A percentile compares a stretch with the other conserved stretches of the same genome.
Conservation (phyloP, 805 yeast genomes). For the Candida yuanshanica region DNA sequence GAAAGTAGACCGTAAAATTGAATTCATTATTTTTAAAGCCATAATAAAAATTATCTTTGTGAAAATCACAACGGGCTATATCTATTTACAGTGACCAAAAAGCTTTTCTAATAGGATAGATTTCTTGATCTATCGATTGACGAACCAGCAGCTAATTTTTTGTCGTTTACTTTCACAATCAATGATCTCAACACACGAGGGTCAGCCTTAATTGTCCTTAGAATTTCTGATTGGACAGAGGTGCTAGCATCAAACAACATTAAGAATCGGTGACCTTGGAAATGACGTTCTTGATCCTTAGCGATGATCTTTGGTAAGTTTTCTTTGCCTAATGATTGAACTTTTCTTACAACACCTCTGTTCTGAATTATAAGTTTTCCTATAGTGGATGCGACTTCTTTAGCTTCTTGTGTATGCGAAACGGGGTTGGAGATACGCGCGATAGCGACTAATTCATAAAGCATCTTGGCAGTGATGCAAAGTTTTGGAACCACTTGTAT, state of each 20-base stretch:
- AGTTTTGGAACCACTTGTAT: too few species aligned
- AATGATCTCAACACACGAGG: constrained; percentile 86
- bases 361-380: constrained; percentile 80
- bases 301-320: constrained; percentile 76
- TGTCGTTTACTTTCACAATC: constrained; percentile 55
- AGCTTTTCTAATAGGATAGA: neutral
- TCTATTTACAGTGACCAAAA: neutral
- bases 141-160: constrained; percentile 48
- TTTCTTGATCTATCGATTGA: constrained; percentile 40
- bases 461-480: too few species aligned
- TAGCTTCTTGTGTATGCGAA: constrained; percentile 52
- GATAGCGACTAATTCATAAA: constrained; percentile 85
- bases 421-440: constrained; percentile 69
- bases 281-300: constrained; percentile 83
- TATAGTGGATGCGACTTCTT: constrained; percentile 58
- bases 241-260: constrained; percentile 85
- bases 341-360: constrained; percentile 89
- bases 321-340: constrained; percentile 72
- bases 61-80: too few species aligned
- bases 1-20: too few species aligned
- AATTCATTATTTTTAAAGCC: too few species aligned
- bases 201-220: constrained; percentile 75
- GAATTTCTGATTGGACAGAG: constrained; percentile 79
- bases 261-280: constrained; percentile 83
- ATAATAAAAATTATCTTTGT: too few species aligned